Base-by-base conservation (phyloP, 1,284 basidiomycete species). In the Malassezia pachydermatis region DNA sequence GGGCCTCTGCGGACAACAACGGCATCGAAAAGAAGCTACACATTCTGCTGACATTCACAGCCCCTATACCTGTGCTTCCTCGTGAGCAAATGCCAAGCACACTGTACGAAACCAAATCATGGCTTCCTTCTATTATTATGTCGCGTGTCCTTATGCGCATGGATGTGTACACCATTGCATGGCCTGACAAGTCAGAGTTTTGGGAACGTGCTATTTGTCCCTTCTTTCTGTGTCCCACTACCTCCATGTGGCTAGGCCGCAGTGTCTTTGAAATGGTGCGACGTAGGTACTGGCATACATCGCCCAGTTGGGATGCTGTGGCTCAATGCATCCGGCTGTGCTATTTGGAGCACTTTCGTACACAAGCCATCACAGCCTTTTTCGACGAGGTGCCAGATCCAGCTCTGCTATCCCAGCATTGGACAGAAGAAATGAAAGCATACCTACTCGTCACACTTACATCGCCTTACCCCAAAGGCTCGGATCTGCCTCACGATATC, bases 201-300 rank as follows among this genome's bases (percentile, higher is more conserved):
- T 64, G 62, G 62, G 55, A 55, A 13, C 39, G 37, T 1, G 55
- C 60, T 10, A 54, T 60, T 4, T 55, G 56, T 30, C 33, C 36
- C 2, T 64, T 64, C 40, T 55, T 64, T 25, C 32, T 46, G 4
- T 49, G 49, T 8, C 54, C 57, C 9, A 22, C 40, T 2, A 40
- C 58, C 1, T 53, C 50, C 1, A 29, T 64, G 9, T 56, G 55
- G 5, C 42, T 64, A 2, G 62, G 62, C 3, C 58, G 58, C 17
- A 57, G 56, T 0, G 52, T 60, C 0, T 57, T 62, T 30, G 60
- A 62, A 28, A 56, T 58, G 34, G 47, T 64, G 9, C 52, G 60
- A 1, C 54, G 60, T 30, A 48, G 58, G 2, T 64, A 52, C 39
- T 64, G 62, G 62, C 60, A 64, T 38, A 39, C 49, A 11, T 56